Base-by-base conservation (phyloP, 305 asterid species). In the Plantago coronopus region DNA sequence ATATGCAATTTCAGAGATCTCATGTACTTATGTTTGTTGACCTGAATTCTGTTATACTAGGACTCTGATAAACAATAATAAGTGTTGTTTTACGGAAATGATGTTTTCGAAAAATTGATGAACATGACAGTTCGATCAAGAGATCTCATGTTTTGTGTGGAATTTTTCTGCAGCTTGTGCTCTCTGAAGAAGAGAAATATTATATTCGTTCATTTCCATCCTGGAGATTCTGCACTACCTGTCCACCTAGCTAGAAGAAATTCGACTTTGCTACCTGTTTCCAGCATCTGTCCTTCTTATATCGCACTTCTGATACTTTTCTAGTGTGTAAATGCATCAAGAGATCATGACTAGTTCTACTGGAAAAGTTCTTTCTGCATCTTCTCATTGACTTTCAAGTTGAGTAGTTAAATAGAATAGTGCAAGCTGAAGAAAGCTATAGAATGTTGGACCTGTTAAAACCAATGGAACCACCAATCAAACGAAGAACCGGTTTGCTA, bases 401-500 rank as follows among this genome's bases (percentile, higher is more conserved):
- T 63, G 56, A 48, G 58, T 48, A 29, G 72, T 63, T 38, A 17
- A 54, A 62, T 61, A 70, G 48, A 65, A 13, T 47, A 56, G 29
- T 42, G 70, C 47, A 43, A 60, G 55, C 38, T 58, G 60, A 68
- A 67, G 78, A 58, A 60, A 73, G 63, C 37, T 56, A 21, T 59
- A 72, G 25, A 49, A 80, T 76, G 80, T 82, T 88, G 94, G 84
- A 77, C 65, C 66, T 81, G 49, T 73, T 81, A 70, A 82, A 81
- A 70, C 83, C 89, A 8, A 76, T 72, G 78, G 96, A 87, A 70
- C 96, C 95, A 71, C 93, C 93, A 56, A 80, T 81, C 80, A 91
- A 86, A 72, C 79, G 95, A 71, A 86, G 95, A 83, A 88, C 90
- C 71, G 95, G 93, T 68, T 72, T 88, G 57, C 66, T 86, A 79